Percentiles rank a stretch among this genome's conserved stretches.
Conservation (phyloP, 768 basidiomycete species). For the Leucocoprinus sp. region DNA sequence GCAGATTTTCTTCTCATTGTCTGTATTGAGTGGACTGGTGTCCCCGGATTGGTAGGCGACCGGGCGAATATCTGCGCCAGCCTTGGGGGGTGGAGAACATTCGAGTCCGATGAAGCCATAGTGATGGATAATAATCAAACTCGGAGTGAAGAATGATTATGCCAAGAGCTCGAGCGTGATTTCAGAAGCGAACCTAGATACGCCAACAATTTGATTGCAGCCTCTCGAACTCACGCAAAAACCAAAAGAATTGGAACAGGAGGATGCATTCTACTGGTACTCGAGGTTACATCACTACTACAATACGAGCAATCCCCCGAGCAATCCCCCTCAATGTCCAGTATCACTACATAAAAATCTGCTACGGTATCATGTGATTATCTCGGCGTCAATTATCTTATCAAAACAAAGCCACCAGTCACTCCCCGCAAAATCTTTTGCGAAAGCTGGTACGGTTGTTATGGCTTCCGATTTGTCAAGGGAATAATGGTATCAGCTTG, state of each 20-base stretch:
- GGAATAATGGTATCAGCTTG: constrained; percentile 54
- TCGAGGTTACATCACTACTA: too few species aligned
- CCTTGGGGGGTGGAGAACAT: constrained; percentile 59
- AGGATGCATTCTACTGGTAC: too few species aligned
- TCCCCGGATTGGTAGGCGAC: constrained; percentile 73
- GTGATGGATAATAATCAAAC: constrained; percentile 19
- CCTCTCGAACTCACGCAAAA: background rate
- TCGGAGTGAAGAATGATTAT: constrained; percentile 1
- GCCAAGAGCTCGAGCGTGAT: constrained; percentile 6
- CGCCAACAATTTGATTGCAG: background rate
- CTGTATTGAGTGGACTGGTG: constrained; percentile 84
- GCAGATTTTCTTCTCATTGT: constrained; percentile 87
- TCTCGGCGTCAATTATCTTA: too few species aligned
- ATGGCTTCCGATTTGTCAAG: constrained; percentile 42
- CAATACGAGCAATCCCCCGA: too few species aligned
- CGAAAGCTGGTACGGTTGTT: constrained; percentile 2
- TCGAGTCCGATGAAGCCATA: constrained; percentile 33
- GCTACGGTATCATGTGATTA: constrained; percentile 19
- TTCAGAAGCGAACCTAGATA: background rate
- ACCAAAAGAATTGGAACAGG: constrained; percentile 1
- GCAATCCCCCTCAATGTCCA: too few species aligned
- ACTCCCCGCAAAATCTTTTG: too few species aligned
- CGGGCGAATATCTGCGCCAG: constrained; percentile 64
- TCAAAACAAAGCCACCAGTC: too few species aligned
- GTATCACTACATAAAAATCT: too few species aligned